Base-by-base conservation (phyloP, 1,284 basidiomycete species). In the Ceratobasidium sp. region DNA sequence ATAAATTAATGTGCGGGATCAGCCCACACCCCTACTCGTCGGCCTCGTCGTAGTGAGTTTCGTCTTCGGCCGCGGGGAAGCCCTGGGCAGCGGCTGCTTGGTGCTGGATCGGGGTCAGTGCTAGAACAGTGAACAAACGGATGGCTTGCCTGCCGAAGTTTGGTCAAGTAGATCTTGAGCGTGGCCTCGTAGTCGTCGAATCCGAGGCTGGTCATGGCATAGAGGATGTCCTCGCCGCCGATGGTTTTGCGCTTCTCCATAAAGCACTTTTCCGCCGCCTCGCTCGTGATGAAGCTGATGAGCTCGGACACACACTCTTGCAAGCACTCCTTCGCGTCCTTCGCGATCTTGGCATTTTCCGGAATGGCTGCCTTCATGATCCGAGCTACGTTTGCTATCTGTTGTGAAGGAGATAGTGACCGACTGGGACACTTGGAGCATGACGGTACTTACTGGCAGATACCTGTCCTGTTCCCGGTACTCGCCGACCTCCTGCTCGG, bases 221-320 rank as follows among this genome's bases (percentile, higher is more conserved):
- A 92, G 65, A 97, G 81, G 58, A 97, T 93, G 79, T 96, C 94
- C 83, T 93, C 93, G 21, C 95, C 95, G 21, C 93, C 95, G 62
- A 97, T 94, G 52, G 91, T 92, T 82, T 92, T 92, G 72, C 91
- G 84, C 80, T 96, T 96, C 82, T 96, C 93, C 74, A 92, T 84
- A 77, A 91, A 88, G 77, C 93, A 94, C 77, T 93, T 92, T 81
- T 96, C 94, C 23, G 91, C 91, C 1, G 94, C 94, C 79, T 96
- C 94, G 43, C 89, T 91, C 34, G 94, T 96, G 80, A 98, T 93
- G 84, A 97, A 98, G 77, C 89, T 91, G 80, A 98, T 97, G 82
- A 97, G 96, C 83, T 98, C 96, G 48, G 92, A 95, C 61, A 97
- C 94, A 81, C 94, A 97, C 81, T 97, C 94, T 81, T 97, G 96